Base-by-base conservation (phyloP, 768 basidiomycete genomes). In the Auriscalpium microsporum region DNA sequence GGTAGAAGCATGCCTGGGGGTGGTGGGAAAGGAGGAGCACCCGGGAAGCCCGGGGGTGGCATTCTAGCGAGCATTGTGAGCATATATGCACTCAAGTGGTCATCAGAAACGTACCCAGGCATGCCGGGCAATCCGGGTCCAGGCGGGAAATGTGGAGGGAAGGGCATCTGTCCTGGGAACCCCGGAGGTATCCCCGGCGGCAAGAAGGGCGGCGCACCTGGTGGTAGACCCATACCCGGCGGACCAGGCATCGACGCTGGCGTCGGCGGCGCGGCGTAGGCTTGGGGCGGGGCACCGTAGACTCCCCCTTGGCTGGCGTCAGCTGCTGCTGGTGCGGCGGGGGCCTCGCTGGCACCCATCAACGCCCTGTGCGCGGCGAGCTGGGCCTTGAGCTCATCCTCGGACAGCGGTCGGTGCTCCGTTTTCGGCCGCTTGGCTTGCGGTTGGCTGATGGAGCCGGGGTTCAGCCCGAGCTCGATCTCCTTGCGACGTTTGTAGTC, bases 401-500 rank as follows among this genome's bases (percentile, higher is more conserved):
- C 90, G 1, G 85, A 80, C 5, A 97, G 70, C 1, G 83, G 77
- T 3, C 81, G 78, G 63, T 92, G 90, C 60, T 90, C 87, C 28
- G 83, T 74, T 69, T 89, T 89, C 19, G 90, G 86, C 17, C 90
- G 80, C 70, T 94, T 93, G 5, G 83, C 77, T 44, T 80, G 87
- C 1, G 87, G 87, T 54, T 90, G 86, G 13, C 87, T 84, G 59
- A 90, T 92, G 8, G 86, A 81, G 6, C 89, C 90, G 1, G 87
- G 83, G 16, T 82, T 78, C 23, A 93, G 80, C 35, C 96, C 94
- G 4, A 92, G 81, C 67, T 97, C 94, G 59, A 91, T 88, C 69
- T 95, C 94, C 67, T 96, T 96, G 60, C 90, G 85, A 52, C 92
- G 87, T 67, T 91, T 95, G 78, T 94, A 98, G 69, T 94, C 95